Base-by-base conservation (phyloP, 148 eudicot genomes). In the Vaccinium macrocarpon region DNA sequence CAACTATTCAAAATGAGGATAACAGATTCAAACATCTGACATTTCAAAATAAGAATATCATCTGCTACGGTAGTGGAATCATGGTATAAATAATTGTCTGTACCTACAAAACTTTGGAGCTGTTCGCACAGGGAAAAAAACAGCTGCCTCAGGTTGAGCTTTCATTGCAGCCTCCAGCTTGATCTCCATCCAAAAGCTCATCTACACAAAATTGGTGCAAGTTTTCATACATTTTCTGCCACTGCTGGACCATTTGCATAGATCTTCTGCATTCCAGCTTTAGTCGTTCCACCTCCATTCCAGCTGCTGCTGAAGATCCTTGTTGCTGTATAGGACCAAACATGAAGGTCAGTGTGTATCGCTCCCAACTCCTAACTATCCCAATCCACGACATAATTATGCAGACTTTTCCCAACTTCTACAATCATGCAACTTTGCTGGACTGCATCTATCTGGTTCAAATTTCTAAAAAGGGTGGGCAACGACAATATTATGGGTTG, bases 271-370 rank as follows among this genome's bases (percentile, higher is more conserved):
- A 91, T 5, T 94, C 98, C 25, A 49, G 84, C 84, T 93, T 94
- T 62, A 94, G 90, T 71, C 90, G 87, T 78, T 94, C 95, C 53
- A 92, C 86, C 82, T 96, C 97, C 93, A 96, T 88, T 91, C 90
- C 93, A 64, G 94, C 87, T 59, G 98, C 96, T 49, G 95, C 96
- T 81, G 92, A 86, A 52, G 99, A 96, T 64, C 97, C 97, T 86
- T 93, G 91, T 93, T 94, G 91, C 99, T 94, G 91, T 75, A 84
- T 19, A 76, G 68, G 27, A 78, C 62, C 11, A 76, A 84, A 76
- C 81, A 46, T 25, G 0, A 42, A 70, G 38, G 53, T 23, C 14
- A 82, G 51, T 57, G 29, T 48, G 19, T 50, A 53, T 8, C 59
- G 50, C 68, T n/a, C 11, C 42, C 1, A 2, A 68, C 73, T 68